These are phyloP conservation scores for Penicillium ucsense DNA, from an alignment of 495 filamentous ascomycete genomes.

Conservation along the genomic window DNA sequence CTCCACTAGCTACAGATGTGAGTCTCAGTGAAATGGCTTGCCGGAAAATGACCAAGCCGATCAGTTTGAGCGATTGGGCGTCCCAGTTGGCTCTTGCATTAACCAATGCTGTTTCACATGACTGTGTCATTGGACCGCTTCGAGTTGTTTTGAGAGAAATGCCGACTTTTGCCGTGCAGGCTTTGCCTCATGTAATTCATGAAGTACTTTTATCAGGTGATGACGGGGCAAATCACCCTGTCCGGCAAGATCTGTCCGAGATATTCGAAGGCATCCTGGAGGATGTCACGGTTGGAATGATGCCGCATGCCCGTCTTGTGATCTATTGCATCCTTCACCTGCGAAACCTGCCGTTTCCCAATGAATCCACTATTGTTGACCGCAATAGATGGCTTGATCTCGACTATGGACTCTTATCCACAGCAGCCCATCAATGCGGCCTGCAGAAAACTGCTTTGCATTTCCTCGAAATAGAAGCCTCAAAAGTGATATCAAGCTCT, in stretches of 20 bases:
- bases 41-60: constrained; percentile 3
- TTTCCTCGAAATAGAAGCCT: constrained; percentile 64
- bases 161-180: constrained; percentile 55
- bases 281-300: constrained; percentile 21
- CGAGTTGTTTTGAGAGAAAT: constrained; percentile 50
- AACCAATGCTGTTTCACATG: constrained; percentile 46
- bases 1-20: constrained; percentile 8
- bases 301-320: constrained; percentile 49
- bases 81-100: constrained; percentile 52
- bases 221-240: constrained; percentile 9
- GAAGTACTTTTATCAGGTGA: constrained; percentile 53
- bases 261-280: constrained; percentile 28
- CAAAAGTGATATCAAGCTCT: constrained; percentile 44
- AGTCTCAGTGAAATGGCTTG: constrained; percentile 3
- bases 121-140: constrained; percentile 58
- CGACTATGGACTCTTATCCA: constrained; percentile 60
- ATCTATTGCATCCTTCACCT: constrained; percentile 82
- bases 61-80: constrained; percentile 46
- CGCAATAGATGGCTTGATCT: constrained; percentile 79
- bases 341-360: constrained; percentile 63
- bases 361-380: constrained; percentile 68
- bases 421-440: constrained; percentile 68
- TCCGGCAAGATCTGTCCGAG: constrained; percentile 33
- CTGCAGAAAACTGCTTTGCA: constrained; percentile 81
- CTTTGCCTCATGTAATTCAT: constrained; percentile 75